Percentiles rank a stretch among this genome's conserved stretches.
phyloP scores from a whole-genome alignment of 164 flowering plant genomes.

The Sedum album region DNA sequence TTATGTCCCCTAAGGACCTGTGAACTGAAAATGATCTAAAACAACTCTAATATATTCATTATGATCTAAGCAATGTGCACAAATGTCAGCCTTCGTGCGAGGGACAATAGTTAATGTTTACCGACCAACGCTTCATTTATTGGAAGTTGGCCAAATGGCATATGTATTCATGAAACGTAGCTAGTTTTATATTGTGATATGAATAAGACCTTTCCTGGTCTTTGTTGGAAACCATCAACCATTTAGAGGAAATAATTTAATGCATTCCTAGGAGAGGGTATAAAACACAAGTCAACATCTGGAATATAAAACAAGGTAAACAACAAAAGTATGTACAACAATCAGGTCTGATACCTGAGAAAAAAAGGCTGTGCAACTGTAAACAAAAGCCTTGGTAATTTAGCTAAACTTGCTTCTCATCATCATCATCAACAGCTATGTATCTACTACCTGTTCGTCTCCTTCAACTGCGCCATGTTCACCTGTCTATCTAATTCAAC shows the following conservation, averaged over 20 bases:
- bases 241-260: not conserved
- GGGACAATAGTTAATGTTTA: not conserved
- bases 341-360: not conserved
- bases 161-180: not conserved
- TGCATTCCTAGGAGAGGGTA: not conserved
- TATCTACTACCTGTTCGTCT: not conserved
- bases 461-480: not conserved
- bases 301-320: not conserved
- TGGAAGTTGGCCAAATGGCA: not conserved
- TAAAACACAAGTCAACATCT: not conserved
- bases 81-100: no score
- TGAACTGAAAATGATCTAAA: no score
- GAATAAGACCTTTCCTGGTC: not conserved
- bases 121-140: not conserved
- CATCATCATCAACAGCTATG: constrained; percentile 3
- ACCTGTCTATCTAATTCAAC: constrained; percentile 8
- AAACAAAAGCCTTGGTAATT: not conserved
- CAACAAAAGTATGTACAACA: not conserved
- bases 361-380: not conserved
- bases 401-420: not conserved
- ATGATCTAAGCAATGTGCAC: no score
- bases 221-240: not conserved
- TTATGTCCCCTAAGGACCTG: no score
- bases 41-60: no score
- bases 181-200: not conserved